Evolutionary conservation across 1,284 basidiomycete species (phyloP), one percentile per base, ranked within the genome.

Genomic region (Rhizoctonia solani): DNA sequence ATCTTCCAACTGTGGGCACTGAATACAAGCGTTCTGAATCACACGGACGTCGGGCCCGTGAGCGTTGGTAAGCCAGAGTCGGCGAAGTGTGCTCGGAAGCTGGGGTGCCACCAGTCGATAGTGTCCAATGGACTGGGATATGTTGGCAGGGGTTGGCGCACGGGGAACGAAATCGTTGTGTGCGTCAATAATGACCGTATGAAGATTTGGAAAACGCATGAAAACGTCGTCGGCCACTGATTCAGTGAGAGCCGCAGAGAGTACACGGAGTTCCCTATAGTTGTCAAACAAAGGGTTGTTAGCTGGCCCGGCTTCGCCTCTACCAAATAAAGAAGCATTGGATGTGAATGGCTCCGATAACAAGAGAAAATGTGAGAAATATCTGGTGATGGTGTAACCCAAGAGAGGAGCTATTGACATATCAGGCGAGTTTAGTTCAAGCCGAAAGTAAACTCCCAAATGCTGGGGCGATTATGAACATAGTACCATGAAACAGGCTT

Each of bases 21-120:
- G 34, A 9, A 50, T 30, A 21, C 23, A 27, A 46, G 47, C 27
- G 21, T 16, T 66, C 21, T 66, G 37, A 21, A 66, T 66, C 1
- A 66, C 30, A 13, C 49, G 27, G 29, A 66, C 47, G 27, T 66
- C 61, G 6, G 61, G 61, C 6, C 61, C 61, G 47, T 66, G 61
- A 11, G 50, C 50, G 27, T 66, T 66, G 13, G 27, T 54, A 1
- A 66, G 19, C 14, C 29, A 46, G 39, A 66, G 50, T 14, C 61
- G 61, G 5, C 61, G 61, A 11, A 66, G 27, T n/a, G 61, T 53
- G 6, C 37, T 13, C 2, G 61, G 61, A 11, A 66, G 52, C 4
- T 23, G n/a, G 23, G 61, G 52, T 6, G 52, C 61, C 29, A 66
- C 50, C 14, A 54, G 25, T 16, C 41, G 50, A 37, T 66, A 66